Evolutionary conservation across 1,284 basidiomycete species (phyloP), one percentile per base, ranked within the genome.

Genomic region (Boletus mariae): DNA sequence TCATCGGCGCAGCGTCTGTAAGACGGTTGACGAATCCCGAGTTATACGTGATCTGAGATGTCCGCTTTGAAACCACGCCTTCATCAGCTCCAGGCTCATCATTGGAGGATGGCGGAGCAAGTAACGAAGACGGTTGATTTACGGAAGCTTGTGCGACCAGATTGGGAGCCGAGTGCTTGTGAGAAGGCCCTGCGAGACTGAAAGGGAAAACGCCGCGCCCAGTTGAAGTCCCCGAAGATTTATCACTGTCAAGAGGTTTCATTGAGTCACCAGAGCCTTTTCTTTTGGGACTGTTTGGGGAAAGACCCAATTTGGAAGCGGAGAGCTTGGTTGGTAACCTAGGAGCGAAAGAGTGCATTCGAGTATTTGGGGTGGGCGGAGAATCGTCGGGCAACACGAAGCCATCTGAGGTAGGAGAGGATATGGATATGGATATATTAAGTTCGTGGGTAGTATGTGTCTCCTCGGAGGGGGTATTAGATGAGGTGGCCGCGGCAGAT

Each of bases 31-130:
- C 73, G 62, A 92, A 90, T 0, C 87, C 86, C 28, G 80, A 75
- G 57, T 83, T 79, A 59, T 85, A 84, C 10, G 90, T 75, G 54
- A 92, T 84, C 69, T 92, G 90, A 3, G 90, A 92, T 0, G 82
- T 75, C 17, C 90, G 80, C 59, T 79, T 84, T 3, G 71, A 60
- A 46, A 75, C 58, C 4, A 46, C 52, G 12, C 57, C 71, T 7
- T 65, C 69, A 23, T 64, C 59, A 6, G 46, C 38, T 17, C 58
- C 55, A 1, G 61, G 55, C 28, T 57, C 52, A 1, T 60, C 59
- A 15, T 79, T 74, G 56, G 80, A 76, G 23, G 66, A 68, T 1
- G 84, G 82, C 9, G 83, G 81, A 1, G 76, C 72, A 4, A 83
- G 72, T 17, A 83, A 62, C 0, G 72, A 68, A 3, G 77, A 71